phyloP scores from a whole-genome alignment of 2,329 filamentous ascomycete species.

The Leptographium lundbergii region DNA sequence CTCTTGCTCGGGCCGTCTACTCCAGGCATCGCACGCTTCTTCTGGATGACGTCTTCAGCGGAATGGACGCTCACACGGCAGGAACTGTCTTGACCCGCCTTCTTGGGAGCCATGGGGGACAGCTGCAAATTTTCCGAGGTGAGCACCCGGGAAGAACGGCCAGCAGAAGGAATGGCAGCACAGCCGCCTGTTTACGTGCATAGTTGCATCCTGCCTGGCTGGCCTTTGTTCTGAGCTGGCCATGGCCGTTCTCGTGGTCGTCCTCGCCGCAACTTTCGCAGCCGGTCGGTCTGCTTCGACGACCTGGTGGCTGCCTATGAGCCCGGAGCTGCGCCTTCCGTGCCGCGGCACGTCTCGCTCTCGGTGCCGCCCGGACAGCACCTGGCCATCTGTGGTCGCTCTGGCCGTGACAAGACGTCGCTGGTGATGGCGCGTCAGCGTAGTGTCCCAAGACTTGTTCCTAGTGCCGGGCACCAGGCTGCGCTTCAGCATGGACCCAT shows the following conservation, averaged over 20 bases:
- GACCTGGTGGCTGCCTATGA: not conserved
- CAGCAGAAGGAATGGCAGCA: not conserved
- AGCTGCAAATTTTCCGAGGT: not conserved
- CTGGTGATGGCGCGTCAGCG: conserved; percentile 20
- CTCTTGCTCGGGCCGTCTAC: not conserved
- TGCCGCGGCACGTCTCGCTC: not conserved
- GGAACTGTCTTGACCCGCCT: not conserved
- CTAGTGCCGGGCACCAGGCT: conserved; percentile 32
- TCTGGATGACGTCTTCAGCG: conserved; percentile 1
- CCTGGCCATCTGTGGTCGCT: conserved; percentile 2
- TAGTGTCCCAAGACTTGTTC: conserved; percentile 38
- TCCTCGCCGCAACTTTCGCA: not conserved
- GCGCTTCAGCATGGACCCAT: conserved; percentile 35
- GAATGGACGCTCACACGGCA: not conserved
- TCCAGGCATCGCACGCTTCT: not conserved
- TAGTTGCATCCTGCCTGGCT: conserved; percentile 2
- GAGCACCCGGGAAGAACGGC: not conserved
- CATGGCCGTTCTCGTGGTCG: not conserved
- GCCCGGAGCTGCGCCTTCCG: not conserved
- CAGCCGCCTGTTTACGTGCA: not conserved
- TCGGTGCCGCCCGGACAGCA: not conserved
- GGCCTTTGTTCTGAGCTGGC: not conserved
- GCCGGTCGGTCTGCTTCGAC: not conserved
- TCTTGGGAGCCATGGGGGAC: not conserved
- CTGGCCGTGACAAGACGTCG: conserved; percentile 2